Base-by-base conservation (phyloP, 2,329 filamentous ascomycete genomes). In the Alternaria angustiovoidea region DNA sequence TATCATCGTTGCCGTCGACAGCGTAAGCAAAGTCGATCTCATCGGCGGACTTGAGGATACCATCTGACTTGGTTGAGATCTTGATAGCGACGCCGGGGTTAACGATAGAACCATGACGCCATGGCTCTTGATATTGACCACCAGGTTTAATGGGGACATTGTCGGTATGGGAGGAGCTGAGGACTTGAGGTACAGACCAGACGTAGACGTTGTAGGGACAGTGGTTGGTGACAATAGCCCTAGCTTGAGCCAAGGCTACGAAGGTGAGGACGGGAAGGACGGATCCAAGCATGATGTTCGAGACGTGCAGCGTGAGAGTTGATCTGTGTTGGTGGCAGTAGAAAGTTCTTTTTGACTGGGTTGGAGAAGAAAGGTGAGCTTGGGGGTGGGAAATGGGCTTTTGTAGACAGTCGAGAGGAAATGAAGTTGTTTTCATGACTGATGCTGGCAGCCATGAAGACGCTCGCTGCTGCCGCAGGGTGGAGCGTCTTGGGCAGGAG, bases 71-170 rank as follows among this genome's bases (percentile, higher is more conserved):
- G 34, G 61, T 44, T 11, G 68, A 72, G 32, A 73, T 48, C 63
- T 75, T 75, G 60, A 73, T 68, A 53, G 72, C 64, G 22, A 75
- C 59, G 9, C 72, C 71, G 18, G 68, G 67, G 43, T 62, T 68
- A 16, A 41, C 41, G 1, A 39, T 18, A 9, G 67, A 64, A 24
- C 70, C 72, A 47, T 55, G 49, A 47, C 61, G 72, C 61, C 65
- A 73, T 24, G 67, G 61, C 55, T 75, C 71, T 41, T 64, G 62
- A 52, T 73, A 75, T 11, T 59, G 56, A 18, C 57, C 53, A 43
- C 68, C 60, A 51, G 67, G 56, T 14, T 58, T 59, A 51, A 74
- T 48, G 46, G 54, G 44, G 16, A 70, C 51, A 57, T 67, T 67
- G 32, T 65, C 55, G 32, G 66, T 64, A 20, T 56, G 46, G n/a